A percentile compares a stretch with the other conserved stretches of the same genome.
These are phyloP conservation scores for Mycena haematopus DNA, from an alignment of 768 basidiomycete species.

Conservation along the genomic window DNA sequence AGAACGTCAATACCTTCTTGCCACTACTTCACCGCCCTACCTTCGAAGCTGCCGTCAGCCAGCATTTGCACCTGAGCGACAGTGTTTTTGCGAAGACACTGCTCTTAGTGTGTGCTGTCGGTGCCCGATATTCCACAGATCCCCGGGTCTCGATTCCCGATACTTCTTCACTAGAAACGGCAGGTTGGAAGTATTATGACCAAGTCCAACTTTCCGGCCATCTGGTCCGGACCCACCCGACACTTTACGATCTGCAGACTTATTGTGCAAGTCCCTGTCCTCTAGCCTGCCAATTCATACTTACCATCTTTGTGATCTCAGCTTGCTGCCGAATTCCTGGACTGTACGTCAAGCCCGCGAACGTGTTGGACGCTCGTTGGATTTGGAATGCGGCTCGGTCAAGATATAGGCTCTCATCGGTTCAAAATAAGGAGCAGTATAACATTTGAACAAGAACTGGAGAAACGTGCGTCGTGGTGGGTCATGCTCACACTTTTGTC, in stretches of 20 bases:
- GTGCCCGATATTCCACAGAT: conserved; percentile 64
- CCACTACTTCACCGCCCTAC: conserved; percentile 78
- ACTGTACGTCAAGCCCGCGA: conserved; percentile 59
- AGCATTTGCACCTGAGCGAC: conserved; percentile 52
- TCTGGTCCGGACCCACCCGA: conserved; percentile 64
- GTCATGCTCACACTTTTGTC: conserved; percentile 20
- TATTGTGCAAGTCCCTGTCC: conserved; percentile 51
- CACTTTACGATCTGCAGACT: conserved; percentile 76
- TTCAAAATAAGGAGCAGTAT: conserved; percentile 41
- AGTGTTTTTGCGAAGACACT: conserved; percentile 61
- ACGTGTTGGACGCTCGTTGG: conserved; percentile 74
- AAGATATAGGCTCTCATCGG: conserved; percentile 77
- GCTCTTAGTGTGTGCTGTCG: conserved; percentile 76
- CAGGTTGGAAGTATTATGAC: conserved; percentile 70
- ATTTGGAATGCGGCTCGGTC: conserved; percentile 32
- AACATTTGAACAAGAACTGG: conserved; percentile 66
- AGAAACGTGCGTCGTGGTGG: conserved; percentile 72
- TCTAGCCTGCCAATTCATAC: neutral
- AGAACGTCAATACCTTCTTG: conserved; percentile 53
- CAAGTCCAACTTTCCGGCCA: conserved; percentile 71
- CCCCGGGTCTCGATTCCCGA: conserved; percentile 47
- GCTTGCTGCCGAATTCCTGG: conserved; percentile 59
- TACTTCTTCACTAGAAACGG: conserved; percentile 46
- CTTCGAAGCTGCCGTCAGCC: conserved; percentile 56
- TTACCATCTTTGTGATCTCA: conserved; percentile 30